Percentiles rank a stretch among this genome's conserved stretches.
phyloP scores from a whole-genome alignment of 2,329 filamentous ascomycete genomes.

The Aspergillus fumigatus region DNA sequence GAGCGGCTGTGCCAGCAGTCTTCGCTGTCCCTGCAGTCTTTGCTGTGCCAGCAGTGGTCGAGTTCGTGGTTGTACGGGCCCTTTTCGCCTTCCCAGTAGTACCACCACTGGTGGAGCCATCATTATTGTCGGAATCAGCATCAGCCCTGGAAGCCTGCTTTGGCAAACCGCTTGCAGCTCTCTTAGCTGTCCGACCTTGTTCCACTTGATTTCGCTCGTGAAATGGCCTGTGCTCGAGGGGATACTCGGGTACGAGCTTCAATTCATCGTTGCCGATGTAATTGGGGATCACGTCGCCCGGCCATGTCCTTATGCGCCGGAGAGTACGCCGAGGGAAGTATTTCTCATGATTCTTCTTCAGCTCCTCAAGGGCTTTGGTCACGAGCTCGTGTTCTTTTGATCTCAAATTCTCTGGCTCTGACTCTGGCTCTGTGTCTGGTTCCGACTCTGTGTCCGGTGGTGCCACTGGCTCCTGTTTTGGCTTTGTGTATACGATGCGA shows the following conservation, averaged over 20 bases:
- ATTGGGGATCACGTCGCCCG: not conserved
- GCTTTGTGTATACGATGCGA: not conserved
- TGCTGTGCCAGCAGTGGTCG: not conserved
- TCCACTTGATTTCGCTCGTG: not conserved
- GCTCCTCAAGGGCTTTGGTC: not conserved
- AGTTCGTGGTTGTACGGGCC: not conserved
- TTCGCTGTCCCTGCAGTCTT: too few species aligned
- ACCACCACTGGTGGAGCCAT: not conserved
- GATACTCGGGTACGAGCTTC: not conserved
- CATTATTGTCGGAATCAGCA: not conserved
- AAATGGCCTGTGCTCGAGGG: not conserved
- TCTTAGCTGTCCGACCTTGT: not conserved
- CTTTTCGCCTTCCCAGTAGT: not conserved
- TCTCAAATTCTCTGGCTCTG: not conserved
- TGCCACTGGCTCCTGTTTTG: not conserved
- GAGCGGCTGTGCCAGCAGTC: not conserved
- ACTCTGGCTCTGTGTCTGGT: not conserved
- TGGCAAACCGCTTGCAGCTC: not conserved
- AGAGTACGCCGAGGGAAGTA: not conserved
- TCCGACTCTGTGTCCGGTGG: not conserved
- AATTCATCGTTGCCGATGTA: not conserved
- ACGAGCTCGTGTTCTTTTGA: not conserved
- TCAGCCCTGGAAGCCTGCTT: not conserved
- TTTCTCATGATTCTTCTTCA: not conserved
- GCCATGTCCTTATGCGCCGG: slow-evolving; percentile 1